phyloP scores from a whole-genome alignment of 2,329 filamentous ascomycete species.

The Claviceps fusiformis region DNA sequence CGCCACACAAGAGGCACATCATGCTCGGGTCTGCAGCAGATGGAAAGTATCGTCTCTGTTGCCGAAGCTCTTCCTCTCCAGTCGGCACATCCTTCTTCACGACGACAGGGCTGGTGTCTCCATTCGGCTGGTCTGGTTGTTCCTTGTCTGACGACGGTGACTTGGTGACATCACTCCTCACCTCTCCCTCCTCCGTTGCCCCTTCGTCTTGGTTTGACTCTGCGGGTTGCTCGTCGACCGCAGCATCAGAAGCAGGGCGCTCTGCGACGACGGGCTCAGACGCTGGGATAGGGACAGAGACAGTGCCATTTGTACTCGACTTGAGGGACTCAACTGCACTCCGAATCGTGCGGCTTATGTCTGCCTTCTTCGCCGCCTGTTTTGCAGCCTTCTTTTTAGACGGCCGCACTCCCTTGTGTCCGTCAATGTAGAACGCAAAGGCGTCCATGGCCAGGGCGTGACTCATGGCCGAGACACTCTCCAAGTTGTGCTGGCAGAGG shows the following conservation, averaged over 20 bases:
- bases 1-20: slow-evolving; percentile 40
- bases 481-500: slow-evolving; percentile 16
- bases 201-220: not conserved
- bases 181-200: slow-evolving; percentile 1
- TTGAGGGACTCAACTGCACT: slow-evolving; percentile 11
- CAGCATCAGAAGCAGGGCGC: not conserved
- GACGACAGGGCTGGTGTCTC: slow-evolving; percentile 1
- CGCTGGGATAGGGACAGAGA: not conserved
- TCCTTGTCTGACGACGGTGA: not conserved
- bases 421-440: slow-evolving; percentile 19
- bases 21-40: slow-evolving; percentile 26
- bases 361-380: slow-evolving; percentile 14
- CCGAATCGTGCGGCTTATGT: slow-evolving; percentile 13
- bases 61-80: slow-evolving; percentile 20
- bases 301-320: not conserved
- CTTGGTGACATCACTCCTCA: slow-evolving; percentile 1
- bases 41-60: slow-evolving; percentile 38
- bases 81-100: slow-evolving; percentile 13
- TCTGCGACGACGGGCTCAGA: not conserved
- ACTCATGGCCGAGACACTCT: slow-evolving; percentile 12
- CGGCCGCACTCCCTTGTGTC: slow-evolving; percentile 15
- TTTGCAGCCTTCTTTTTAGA: slow-evolving; percentile 20
- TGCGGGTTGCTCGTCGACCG: not conserved
- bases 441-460: slow-evolving; percentile 12
- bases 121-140: not conserved